Evolutionary conservation across 768 basidiomycete genomes (phyloP), one percentile per base, ranked within the genome.

Genomic region (Phlebiopsis flavidoalba): DNA sequence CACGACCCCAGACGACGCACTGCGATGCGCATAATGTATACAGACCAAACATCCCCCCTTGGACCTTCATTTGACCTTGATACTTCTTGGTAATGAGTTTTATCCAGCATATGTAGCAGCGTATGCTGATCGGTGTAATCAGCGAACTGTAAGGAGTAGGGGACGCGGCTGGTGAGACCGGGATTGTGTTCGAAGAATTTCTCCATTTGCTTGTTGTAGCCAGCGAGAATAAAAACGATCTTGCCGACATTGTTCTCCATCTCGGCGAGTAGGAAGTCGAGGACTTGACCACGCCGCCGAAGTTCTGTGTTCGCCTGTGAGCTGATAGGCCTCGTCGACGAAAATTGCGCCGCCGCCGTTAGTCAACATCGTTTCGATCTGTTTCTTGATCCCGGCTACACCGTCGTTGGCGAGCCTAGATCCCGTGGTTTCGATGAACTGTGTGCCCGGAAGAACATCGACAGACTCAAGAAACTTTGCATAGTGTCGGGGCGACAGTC

Each of bases 121-220:
- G n/a, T n/a, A 60, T 89, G 84, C 1, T 67, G 63, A 55, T 89
- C 83, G 8, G 70, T 75, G 65, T 89, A 89, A 63, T 89, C 88
- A 0, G 72, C 69, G 63, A 89, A 89, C 12, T 81, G 72, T 35
- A 89, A 74, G 37, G 69, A 71, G 61, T 84, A 80, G 0, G 88
- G 88, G 8, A 89, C 83, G n/a, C 88, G 84, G 71, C 87, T 88
- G 8, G 73, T 71, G 12, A 89, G 69, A 1, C 88, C 88, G 2
- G 88, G 87, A 65, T 89, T 89, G 61, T 88, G 87, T 61, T 88
- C 87, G 61, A 89, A 89, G 73, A 89, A 89, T 48, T 78, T 83
- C 64, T 89, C 88, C 88, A 89, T 89, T 69, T 89, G 76, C 57
- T 81, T 84, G 68, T 74, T 80, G 68, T 89, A 89, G 4, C 88